Conservation (phyloP, 2,329 filamentous ascomycete genomes). For the Colletotrichum higginsianum region DNA sequence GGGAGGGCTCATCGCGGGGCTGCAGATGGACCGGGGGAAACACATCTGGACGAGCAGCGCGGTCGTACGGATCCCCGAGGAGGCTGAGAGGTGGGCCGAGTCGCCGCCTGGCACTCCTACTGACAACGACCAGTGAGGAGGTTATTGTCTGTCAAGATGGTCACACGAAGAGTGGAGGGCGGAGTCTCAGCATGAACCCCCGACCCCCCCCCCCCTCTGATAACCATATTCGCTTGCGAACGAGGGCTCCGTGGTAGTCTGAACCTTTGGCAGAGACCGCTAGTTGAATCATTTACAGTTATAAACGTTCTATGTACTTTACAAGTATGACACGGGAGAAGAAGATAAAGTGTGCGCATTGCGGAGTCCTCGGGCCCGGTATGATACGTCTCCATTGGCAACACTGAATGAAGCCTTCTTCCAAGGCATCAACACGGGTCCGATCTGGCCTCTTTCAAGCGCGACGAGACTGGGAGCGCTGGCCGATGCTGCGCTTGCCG, state of each 20-base stretch:
- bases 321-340: background rate
- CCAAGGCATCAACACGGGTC: background rate
- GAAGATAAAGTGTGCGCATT: background rate
- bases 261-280: background rate
- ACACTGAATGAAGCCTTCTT: background rate
- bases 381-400: background rate
- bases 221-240: too few species aligned
- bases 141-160: background rate
- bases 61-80: slow-evolving; percentile 60
- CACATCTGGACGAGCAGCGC: slow-evolving; percentile 64
- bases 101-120: slow-evolving; percentile 27
- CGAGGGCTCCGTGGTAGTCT: fast-evolving
- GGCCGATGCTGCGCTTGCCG: slow-evolving; percentile 28
- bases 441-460: background rate
- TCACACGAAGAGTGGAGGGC: background rate
- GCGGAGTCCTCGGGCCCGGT: background rate
- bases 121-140: background rate
- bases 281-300: background rate
- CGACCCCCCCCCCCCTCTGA: too few species aligned
- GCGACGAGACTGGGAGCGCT: slow-evolving; percentile 21
- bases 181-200: too few species aligned
- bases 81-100: slow-evolving; percentile 34
- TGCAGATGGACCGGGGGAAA: slow-evolving; percentile 56
- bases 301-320: background rate
- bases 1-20: slow-evolving; percentile 60